Conservation (phyloP, 2,329 filamentous ascomycete species). For the Arthrobotrys musiformis region DNA sequence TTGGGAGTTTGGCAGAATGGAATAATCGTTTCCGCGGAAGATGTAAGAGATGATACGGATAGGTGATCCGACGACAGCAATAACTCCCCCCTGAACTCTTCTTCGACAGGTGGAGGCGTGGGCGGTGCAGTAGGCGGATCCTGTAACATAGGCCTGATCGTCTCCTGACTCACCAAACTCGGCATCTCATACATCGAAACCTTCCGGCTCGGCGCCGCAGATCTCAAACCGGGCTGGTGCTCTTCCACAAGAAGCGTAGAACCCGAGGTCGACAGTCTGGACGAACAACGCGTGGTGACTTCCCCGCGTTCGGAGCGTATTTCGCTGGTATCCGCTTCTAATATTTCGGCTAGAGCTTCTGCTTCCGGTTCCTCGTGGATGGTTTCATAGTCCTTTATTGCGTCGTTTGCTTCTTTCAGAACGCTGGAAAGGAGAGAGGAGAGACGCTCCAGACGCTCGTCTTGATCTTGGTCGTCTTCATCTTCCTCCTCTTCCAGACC, state of each 20-base stretch:
- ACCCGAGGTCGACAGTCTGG: slow-evolving; percentile 27
- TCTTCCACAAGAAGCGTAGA: slow-evolving; percentile 24
- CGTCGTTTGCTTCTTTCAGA: slow-evolving; percentile 49
- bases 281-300: slow-evolving; percentile 44
- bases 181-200: slow-evolving; percentile 26
- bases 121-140: slow-evolving; percentile 51
- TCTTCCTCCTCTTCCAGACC: slow-evolving; percentile 24
- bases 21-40: slow-evolving; percentile 36
- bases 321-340: background rate
- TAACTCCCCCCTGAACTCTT: slow-evolving; percentile 6
- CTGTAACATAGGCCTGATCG: slow-evolving; percentile 35
- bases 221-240: slow-evolving; percentile 22
- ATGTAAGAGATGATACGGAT: slow-evolving; percentile 50
- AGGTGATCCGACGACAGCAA: slow-evolving; percentile 42
- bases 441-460: slow-evolving; percentile 47
- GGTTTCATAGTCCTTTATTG: slow-evolving; percentile 53
- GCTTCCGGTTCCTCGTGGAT: slow-evolving; percentile 48
- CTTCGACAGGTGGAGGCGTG: slow-evolving; percentile 35
- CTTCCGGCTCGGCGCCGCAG: background rate
- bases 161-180: slow-evolving; percentile 33
- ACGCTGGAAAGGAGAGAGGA: slow-evolving; percentile 49
- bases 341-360: background rate
- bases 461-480: slow-evolving; percentile 38
- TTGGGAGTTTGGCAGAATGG: slow-evolving; percentile 23
- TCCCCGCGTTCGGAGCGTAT: slow-evolving; percentile 35